These are phyloP conservation scores for Hippophae rhamnoides DNA, from an alignment of 306 rosid species.

Conservation along the genomic window DNA sequence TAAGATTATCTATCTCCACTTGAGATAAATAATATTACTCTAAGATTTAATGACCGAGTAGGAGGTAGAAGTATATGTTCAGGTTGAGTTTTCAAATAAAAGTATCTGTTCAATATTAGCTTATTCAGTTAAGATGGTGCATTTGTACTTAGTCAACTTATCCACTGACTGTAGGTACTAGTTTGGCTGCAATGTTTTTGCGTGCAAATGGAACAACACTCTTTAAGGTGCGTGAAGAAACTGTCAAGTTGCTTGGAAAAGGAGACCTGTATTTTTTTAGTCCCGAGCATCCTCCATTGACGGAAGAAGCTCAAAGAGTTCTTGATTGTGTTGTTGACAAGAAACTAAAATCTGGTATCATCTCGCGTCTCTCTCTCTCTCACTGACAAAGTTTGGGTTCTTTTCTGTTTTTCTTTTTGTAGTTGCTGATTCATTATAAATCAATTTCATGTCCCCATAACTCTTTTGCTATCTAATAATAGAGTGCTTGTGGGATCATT, in stretches of 20 bases:
- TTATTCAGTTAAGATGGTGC: too few species aligned
- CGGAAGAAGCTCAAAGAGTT: conserved; percentile 59
- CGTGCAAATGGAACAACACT: conserved; percentile 53
- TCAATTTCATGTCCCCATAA: neutral
- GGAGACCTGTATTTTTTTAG: conserved; percentile 29
- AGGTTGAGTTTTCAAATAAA: too few species aligned
- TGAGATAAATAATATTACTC: too few species aligned
- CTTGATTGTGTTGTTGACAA: conserved; percentile 70
- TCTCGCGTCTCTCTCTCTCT: neutral
- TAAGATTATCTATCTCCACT: too few species aligned
- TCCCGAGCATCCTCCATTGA: conserved; percentile 57
- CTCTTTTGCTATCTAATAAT: too few species aligned
- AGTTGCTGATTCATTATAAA: neutral
- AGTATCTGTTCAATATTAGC: too few species aligned
- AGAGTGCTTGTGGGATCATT: too few species aligned
- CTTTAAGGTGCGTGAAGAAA: conserved; percentile 54
- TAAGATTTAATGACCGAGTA: too few species aligned
- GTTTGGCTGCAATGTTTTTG: conserved; percentile 47
- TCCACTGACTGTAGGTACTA: conserved; percentile 41
- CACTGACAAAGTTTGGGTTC: neutral
- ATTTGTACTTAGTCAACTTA: conserved; percentile 7
- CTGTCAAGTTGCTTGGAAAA: conserved; percentile 44
- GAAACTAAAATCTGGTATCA: conserved; percentile 49
- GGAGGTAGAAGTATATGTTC: too few species aligned
- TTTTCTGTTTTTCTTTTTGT: neutral